Evolutionary conservation across 2,329 filamentous ascomycete species (phyloP).

Genomic region (Apiospora pterosperma): DNA sequence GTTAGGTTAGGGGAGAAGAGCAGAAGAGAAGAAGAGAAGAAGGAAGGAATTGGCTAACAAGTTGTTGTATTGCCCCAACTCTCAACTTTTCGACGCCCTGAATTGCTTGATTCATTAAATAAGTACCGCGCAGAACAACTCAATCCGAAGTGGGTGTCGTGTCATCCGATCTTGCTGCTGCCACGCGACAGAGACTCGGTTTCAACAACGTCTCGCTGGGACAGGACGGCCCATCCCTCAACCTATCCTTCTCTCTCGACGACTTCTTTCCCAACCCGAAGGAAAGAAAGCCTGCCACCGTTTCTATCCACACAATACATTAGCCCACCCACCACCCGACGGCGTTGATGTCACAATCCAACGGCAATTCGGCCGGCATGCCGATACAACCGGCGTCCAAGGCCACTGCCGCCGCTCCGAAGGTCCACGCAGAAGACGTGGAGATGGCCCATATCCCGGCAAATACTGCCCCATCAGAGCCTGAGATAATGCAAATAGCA

Average conservation of each 20-base stretch:
- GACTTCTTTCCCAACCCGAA: neutral
- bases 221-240: neutral
- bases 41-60: neutral
- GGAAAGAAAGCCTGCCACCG: neutral
- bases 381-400: slow-evolving; percentile 56
- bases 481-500: slow-evolving; percentile 95
- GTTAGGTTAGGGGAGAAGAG: no score
- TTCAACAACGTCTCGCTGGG: neutral
- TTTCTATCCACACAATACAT: neutral
- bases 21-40: neutral
- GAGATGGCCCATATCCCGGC: slow-evolving; percentile 50
- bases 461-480: slow-evolving; percentile 44
- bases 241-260: neutral
- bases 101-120: no score
- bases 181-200: neutral
- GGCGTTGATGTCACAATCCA: slow-evolving; percentile 37
- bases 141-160: neutral
- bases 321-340: neutral
- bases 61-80: neutral
- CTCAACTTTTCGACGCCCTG: no score
- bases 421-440: slow-evolving; percentile 52
- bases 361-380: slow-evolving; percentile 26
- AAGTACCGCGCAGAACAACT: neutral
- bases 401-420: slow-evolving; percentile 47
- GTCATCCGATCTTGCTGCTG: neutral